phyloP scores from a whole-genome alignment of 78 protist species.

The Cyanophora paradoxa region DNA sequence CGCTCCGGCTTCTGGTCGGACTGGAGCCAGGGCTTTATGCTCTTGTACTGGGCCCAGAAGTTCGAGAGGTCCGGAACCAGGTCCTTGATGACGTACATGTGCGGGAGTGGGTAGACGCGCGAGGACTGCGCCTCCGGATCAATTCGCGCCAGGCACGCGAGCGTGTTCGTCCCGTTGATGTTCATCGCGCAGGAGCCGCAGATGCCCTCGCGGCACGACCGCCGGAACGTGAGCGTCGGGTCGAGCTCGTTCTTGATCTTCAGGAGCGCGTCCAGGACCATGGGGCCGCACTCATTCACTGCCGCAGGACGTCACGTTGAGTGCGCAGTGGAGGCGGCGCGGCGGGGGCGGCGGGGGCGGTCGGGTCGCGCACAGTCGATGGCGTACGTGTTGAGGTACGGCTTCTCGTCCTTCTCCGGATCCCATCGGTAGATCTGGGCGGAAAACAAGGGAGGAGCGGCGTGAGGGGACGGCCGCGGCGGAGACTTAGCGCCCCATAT shows the following conservation, averaged over 20 bases:
- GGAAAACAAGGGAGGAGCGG: too few relatives aligned
- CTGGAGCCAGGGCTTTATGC: conserved; percentile 38
- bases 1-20: background rate
- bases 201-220: conserved; percentile 60
- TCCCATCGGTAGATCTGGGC: conserved; percentile 18
- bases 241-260: conserved; percentile 50
- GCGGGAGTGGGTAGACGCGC: conserved; percentile 51
- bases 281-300: conserved; percentile 45
- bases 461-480: too few relatives aligned
- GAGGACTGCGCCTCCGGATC: background rate
- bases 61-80: conserved; percentile 36
- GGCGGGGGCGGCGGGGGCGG: background rate
- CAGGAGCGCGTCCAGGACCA: conserved; percentile 46
- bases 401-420: conserved; percentile 15
- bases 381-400: too few relatives aligned
- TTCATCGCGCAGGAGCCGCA: conserved; percentile 58
- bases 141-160: conserved; percentile 41
- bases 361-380: background rate
- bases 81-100: conserved; percentile 53
- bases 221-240: conserved; percentile 46
- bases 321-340: background rate
- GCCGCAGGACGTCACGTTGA: background rate
- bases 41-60: conserved; percentile 47
- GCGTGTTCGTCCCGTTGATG: conserved; percentile 40
- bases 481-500: too few relatives aligned